Evolutionary conservation across 2,329 filamentous ascomycete species (phyloP), one percentile per base, ranked within the genome.

Genomic region (Tricladium varicosporioides): DNA sequence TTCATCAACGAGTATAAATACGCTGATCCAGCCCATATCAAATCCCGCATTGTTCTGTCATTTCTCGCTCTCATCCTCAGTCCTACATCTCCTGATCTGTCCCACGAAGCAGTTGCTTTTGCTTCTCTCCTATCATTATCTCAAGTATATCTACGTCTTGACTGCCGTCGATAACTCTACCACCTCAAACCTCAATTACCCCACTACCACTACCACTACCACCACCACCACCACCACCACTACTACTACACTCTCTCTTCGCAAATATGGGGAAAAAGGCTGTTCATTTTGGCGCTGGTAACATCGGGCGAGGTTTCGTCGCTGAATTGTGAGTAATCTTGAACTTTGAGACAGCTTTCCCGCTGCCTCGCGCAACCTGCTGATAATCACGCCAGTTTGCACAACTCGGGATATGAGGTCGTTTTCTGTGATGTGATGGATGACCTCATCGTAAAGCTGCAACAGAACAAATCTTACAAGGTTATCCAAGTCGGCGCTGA

Each of bases 371-470:
- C 43, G 43, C 48, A 51, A 52, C 46, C 40, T 40, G 36, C 36
- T 40, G 36, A 40, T 40, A 40, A 57, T 44, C 47, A 40, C 15
- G 11, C 9, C 47, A 64, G 62, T 78, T 84, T 97, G 43, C 91
- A 96, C 80, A 88, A 95, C 75, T 94, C 92, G 11, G 92, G 91
- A 72, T 99, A 92, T 73, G 91, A 97, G 71, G 93, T 99, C 69
- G 81, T 97, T 78, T 97, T 99, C 71, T 88, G 95, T 67, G 94
- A 99, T 80, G 92, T 99, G 65, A 87, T 92, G 76, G 91, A 93
- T 72, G 77, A 76, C 60, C 79, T 97, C 61, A 94, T 97, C 72
- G 80, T 93, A 67, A 76, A 82, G 53, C 83, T 99, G 65, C 91
- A 97, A 72, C 76, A 80, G 16, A 82, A 84, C 49, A 80, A 85